Percentiles rank a stretch among this genome's conserved stretches.
Conservation (phyloP, 352 stramenopile genomes). For the Phytophthora aleatoria region DNA sequence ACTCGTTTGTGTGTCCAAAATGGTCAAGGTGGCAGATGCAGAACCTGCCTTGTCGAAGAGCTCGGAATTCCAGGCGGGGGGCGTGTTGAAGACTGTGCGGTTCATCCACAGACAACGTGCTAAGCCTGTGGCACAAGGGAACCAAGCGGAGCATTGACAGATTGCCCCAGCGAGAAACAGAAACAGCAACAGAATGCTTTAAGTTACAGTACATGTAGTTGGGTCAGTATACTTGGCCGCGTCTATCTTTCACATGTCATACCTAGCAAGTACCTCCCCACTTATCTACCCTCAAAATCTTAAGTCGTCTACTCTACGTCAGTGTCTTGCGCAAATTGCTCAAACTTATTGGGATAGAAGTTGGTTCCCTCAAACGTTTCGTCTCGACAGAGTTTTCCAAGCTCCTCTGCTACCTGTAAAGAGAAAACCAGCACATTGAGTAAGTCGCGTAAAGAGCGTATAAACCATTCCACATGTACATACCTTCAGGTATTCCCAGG, state of each 20-base stretch:
- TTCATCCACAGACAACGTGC: constrained; percentile 33
- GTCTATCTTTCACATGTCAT: constrained; percentile 30
- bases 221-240: constrained; percentile 4
- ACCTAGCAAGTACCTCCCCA: constrained; percentile 12
- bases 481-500: constrained; percentile 95
- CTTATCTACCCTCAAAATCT: constrained; percentile 7
- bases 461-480: not conserved
- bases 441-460: not conserved
- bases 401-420: constrained; percentile 89
- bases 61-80: constrained; percentile 35
- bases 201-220: constrained; percentile 15
- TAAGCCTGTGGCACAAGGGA: constrained; percentile 23
- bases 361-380: constrained; percentile 94
- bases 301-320: constrained; percentile 21
- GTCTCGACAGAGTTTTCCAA: constrained; percentile 95
- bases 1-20: constrained; percentile 75
- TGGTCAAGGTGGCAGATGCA: constrained; percentile 50
- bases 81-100: constrained; percentile 41
- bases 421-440: constrained; percentile 6
- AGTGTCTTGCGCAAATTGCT: constrained; percentile 43
- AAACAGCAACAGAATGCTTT: constrained; percentile 11
- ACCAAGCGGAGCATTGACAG: constrained; percentile 32
- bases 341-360: constrained; percentile 96
- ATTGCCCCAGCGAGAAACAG: not conserved
- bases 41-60: constrained; percentile 8